Conservation (phyloP, 2,329 filamentous ascomycete genomes). For the Paecilomyces sp. region DNA sequence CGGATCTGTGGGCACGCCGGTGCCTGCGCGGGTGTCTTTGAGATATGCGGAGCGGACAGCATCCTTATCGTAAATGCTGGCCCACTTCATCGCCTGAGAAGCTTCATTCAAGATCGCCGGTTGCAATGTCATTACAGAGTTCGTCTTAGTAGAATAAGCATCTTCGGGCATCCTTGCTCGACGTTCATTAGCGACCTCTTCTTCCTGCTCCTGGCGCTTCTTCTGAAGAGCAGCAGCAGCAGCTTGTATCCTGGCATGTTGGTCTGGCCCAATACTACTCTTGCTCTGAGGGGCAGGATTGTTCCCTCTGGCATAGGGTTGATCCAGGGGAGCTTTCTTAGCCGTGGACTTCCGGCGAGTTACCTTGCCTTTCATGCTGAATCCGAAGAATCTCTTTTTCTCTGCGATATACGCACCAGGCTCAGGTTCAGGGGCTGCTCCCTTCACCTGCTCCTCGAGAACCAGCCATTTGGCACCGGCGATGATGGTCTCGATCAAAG, state of each 20-base stretch:
- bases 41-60: conserved; percentile 81
- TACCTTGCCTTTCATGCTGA: conserved; percentile 58
- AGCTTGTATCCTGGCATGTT: conserved; percentile 86
- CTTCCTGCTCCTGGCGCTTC: conserved; percentile 53
- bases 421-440: conserved; percentile 76
- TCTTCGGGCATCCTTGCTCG: conserved; percentile 50
- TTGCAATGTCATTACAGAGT: conserved; percentile 82
- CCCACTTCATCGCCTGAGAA: conserved; percentile 94
- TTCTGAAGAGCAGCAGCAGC: conserved; percentile 78
- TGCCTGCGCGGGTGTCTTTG: conserved; percentile 63
- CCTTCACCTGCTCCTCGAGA: conserved; percentile 93
- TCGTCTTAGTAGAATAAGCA: conserved; percentile 63
- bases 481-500: conserved; percentile 83
- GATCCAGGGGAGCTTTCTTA: conserved; percentile 49
- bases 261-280: conserved; percentile 78
- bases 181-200: conserved; percentile 42
- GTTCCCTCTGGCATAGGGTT: conserved; percentile 45
- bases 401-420: conserved; percentile 86
- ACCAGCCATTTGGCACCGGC: conserved; percentile 79
- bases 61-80: conserved; percentile 88
- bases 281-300: conserved; percentile 59
- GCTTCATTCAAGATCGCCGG: conserved; percentile 78
- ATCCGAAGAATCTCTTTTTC: conserved; percentile 92
- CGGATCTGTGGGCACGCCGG: conserved; percentile 49
- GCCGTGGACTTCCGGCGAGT: conserved; percentile 64